Conservation (phyloP, 371 early-diverging fungal species). For the Sanchytrium tribonematis region DNA sequence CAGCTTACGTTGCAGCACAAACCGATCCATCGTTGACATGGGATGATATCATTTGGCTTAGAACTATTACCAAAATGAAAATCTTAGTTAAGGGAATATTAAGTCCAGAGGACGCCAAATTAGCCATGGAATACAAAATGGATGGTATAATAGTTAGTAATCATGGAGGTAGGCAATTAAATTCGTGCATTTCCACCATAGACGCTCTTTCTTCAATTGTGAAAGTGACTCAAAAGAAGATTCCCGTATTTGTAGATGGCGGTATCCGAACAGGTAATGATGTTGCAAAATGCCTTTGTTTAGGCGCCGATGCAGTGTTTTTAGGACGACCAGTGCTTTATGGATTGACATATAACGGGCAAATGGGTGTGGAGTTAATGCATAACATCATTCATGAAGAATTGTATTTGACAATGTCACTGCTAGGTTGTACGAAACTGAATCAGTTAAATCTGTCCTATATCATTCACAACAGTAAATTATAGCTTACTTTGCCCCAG, state of each 20-base stretch:
- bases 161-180: conserved; percentile 85
- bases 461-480: too few species aligned
- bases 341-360: conserved; percentile 34
- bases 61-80: conserved; percentile 45
- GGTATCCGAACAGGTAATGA: conserved; percentile 40
- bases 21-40: conserved; percentile 44
- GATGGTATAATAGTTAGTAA: conserved; percentile 66
- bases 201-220: neutral
- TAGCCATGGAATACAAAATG: conserved; percentile 44
- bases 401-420: conserved; percentile 10
- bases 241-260: neutral
- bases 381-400: conserved; percentile 33
- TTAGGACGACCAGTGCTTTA: conserved; percentile 35
- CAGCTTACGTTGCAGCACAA: too few species aligned
- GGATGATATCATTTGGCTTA: conserved; percentile 60
- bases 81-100: conserved; percentile 52
- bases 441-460: too few species aligned
- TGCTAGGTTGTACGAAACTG: too few species aligned
- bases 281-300: conserved; percentile 69
- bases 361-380: conserved; percentile 39
- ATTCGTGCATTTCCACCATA: conserved; percentile 31
- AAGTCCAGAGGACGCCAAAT: conserved; percentile 41
- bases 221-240: neutral
- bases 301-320: conserved; percentile 79
- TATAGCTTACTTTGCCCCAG: too few species aligned